Conservation (phyloP, 2,329 filamentous ascomycete species). For the Neopestalotiopsis sp. region DNA sequence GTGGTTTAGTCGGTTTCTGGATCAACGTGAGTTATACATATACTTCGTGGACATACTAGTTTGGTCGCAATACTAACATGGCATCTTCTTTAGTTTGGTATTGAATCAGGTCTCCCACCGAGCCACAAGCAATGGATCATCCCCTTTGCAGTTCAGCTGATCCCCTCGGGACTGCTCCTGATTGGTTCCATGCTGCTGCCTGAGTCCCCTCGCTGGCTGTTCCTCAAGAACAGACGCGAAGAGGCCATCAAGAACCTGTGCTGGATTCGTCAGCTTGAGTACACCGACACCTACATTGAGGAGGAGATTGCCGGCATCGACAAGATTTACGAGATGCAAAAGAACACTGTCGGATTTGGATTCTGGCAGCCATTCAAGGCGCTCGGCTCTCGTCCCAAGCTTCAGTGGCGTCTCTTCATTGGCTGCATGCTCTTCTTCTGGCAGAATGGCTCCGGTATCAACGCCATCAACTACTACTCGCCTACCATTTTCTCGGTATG, state of each 20-base stretch:
- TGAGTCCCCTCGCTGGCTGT: constrained; percentile 66
- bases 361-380: constrained; percentile 50
- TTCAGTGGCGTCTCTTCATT: constrained; percentile 58
- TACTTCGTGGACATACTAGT: too few relatives aligned
- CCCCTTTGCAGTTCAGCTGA: constrained; percentile 58
- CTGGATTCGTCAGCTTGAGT: constrained; percentile 57
- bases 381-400: constrained; percentile 36
- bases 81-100: constrained; percentile 29
- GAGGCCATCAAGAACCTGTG: constrained; percentile 55
- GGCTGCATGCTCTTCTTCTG: constrained; percentile 64
- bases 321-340: constrained; percentile 60
- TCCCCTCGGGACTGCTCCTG: constrained; percentile 57
- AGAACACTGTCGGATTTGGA: constrained; percentile 15
- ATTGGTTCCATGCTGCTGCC: constrained; percentile 52
- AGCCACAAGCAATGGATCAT: constrained; percentile 53
- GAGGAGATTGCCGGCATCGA: constrained; percentile 57
- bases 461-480: constrained; percentile 18
- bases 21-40: constrained; percentile 36
- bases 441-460: constrained; percentile 42
- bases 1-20: constrained; percentile 57
- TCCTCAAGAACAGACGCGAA: constrained; percentile 56
- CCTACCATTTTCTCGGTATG: constrained; percentile 16
- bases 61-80: background rate
- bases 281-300: constrained; percentile 61
- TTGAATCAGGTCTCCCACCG: constrained; percentile 36